Percentiles rank a stretch among this genome's conserved stretches.
phyloP scores from a whole-genome alignment of 768 basidiomycete genomes.

The Suillus clintonianus region DNA sequence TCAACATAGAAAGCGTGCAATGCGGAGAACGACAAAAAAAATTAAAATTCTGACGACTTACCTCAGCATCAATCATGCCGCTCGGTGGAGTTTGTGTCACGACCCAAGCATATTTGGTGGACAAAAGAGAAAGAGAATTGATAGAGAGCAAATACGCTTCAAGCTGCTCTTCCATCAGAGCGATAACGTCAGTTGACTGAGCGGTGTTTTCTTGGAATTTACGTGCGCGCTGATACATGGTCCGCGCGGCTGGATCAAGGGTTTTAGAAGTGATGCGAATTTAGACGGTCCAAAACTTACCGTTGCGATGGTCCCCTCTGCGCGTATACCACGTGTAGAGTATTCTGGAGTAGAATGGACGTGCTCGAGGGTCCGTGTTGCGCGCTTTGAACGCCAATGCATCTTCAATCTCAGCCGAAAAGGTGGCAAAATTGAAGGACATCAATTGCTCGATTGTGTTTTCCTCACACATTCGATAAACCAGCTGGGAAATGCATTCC shows the following conservation, averaged over 20 bases:
- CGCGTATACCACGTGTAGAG: slow-evolving; percentile 93
- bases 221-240: slow-evolving; percentile 91
- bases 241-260: slow-evolving; percentile 68
- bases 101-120: slow-evolving; percentile 83
- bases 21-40: slow-evolving; percentile 12
- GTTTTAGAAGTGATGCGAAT: slow-evolving; percentile 20
- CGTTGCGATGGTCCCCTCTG: slow-evolving; percentile 88
- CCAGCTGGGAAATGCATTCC: slow-evolving; percentile 79
- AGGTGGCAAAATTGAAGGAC: slow-evolving; percentile 80
- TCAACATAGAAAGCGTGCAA: slow-evolving; percentile 17
- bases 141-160: slow-evolving; percentile 86
- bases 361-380: slow-evolving; percentile 85
- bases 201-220: slow-evolving; percentile 58
- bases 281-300: slow-evolving; percentile 47
- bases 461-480: slow-evolving; percentile 92
- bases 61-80: slow-evolving; percentile 47
- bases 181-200: slow-evolving; percentile 37
- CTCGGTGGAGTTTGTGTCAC: slow-evolving; percentile 59
- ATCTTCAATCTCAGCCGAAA: slow-evolving; percentile 85
- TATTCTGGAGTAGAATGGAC: slow-evolving; percentile 86
- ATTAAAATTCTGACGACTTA: slow-evolving; percentile 26
- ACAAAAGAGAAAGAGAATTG: slow-evolving; percentile 84
- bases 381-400: slow-evolving; percentile 90
- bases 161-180: slow-evolving; percentile 64
- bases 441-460: slow-evolving; percentile 78